Percentiles rank a stretch among this genome's conserved stretches.
Conservation (phyloP, 2,329 filamentous ascomycete species). For the Onygena corvina region DNA sequence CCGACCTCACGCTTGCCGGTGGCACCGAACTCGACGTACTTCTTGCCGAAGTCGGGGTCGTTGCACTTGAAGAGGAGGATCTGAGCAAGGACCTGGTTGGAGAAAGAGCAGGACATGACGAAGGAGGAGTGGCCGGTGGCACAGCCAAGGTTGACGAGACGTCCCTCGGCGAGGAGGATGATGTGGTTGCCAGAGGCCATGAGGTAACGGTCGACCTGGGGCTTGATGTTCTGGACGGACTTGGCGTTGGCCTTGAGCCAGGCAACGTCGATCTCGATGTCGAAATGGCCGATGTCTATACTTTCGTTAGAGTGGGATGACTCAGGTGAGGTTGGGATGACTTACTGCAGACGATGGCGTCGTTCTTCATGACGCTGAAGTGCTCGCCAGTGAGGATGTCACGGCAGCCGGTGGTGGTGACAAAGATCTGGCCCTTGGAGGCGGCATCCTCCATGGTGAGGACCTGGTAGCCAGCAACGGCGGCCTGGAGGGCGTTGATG, state of each 20-base stretch:
- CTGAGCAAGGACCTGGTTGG: constrained; percentile 99
- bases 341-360: constrained; percentile 95
- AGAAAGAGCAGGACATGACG: constrained; percentile 99
- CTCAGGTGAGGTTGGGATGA: constrained; percentile 17
- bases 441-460: constrained; percentile 97
- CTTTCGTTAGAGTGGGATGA: neutral
- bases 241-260: constrained; percentile 97
- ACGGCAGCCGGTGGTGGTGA: constrained; percentile 97
- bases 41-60: constrained; percentile 75
- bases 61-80: constrained; percentile 94
- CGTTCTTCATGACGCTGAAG: constrained; percentile 92
- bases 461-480: constrained; percentile 94
- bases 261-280: constrained; percentile 98
- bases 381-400: constrained; percentile 87
- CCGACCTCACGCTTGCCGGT: constrained; percentile 78
- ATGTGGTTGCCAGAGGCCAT: constrained; percentile 92
- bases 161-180: constrained; percentile 95
- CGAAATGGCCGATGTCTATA: constrained; percentile 93
- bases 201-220: constrained; percentile 95
- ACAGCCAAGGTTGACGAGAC: constrained; percentile 98
- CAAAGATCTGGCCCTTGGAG: constrained; percentile 83
- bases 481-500: constrained; percentile 98
- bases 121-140: constrained; percentile 98
- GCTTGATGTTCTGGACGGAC: constrained; percentile 97
- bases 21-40: constrained; percentile 94